Conservation (phyloP, 805 yeast species). For the Candida wancherniae region DNA sequence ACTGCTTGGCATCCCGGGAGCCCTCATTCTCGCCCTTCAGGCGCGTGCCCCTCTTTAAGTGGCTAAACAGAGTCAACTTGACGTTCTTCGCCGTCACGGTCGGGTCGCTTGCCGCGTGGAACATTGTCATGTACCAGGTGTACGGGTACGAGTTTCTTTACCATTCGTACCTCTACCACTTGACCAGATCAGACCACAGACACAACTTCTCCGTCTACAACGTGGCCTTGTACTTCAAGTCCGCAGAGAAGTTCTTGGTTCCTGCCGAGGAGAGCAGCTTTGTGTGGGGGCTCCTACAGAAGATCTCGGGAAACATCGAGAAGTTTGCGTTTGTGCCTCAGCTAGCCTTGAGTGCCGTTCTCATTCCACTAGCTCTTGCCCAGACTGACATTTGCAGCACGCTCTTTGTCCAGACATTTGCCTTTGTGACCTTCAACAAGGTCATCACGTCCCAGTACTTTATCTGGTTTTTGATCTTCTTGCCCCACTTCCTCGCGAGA, state of each 20-base stretch:
- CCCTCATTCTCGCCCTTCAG: conserved; percentile 14
- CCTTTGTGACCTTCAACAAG: conserved; percentile 42
- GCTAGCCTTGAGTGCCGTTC: conserved; percentile 49
- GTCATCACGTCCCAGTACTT: conserved; percentile 94
- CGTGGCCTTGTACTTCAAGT: conserved; percentile 59
- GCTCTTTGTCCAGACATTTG: conserved; percentile 39
- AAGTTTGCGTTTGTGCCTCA: conserved; percentile 83
- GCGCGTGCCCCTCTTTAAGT: conserved; percentile 25
- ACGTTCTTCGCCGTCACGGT: conserved; percentile 30
- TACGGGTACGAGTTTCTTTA: conserved; percentile 75
- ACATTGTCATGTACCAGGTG: conserved; percentile 54
- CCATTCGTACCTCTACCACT: conserved; percentile 80
- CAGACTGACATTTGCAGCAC: conserved; percentile 27
- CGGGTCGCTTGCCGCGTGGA: conserved; percentile 42
- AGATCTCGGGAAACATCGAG: conserved; percentile 29
- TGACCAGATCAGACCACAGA: conserved; percentile 82
- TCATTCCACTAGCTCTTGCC: conserved; percentile 51
- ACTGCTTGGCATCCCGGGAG: conserved; percentile 32
- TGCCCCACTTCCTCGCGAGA: conserved; percentile 65
- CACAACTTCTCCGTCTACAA: conserved; percentile 93
- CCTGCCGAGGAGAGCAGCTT: not conserved
- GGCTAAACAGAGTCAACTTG: conserved; percentile 37
- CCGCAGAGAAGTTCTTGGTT: conserved; percentile 25
- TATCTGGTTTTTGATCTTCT: conserved; percentile 84
- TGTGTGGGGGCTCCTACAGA: not conserved